phyloP scores from a whole-genome alignment of 441 rosid genomes.

The Pelargonium citronellum region DNA sequence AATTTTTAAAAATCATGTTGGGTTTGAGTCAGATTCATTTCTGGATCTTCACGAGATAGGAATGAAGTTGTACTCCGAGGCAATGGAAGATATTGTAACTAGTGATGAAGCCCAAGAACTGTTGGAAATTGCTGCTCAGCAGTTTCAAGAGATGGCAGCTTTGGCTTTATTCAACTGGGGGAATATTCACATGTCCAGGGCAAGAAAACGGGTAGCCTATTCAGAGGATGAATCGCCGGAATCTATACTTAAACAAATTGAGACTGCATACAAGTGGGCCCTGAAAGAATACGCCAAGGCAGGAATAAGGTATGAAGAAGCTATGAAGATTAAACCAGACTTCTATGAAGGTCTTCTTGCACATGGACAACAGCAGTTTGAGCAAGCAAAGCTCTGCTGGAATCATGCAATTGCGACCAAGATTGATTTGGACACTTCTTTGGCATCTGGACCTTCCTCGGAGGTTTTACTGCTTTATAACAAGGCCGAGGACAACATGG shows the following conservation, averaged over 20 bases:
- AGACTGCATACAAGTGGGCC: slow-evolving; percentile 66
- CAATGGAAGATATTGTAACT: slow-evolving; percentile 84
- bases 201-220: slow-evolving; percentile 63
- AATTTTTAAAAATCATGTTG: slow-evolving; percentile 83
- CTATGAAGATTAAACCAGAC: slow-evolving; percentile 75
- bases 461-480: slow-evolving; percentile 77
- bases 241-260: slow-evolving; percentile 45
- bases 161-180: slow-evolving; percentile 95
- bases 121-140: slow-evolving; percentile 71
- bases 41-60: slow-evolving; percentile 92
- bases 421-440: slow-evolving; percentile 43
- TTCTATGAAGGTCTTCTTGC: slow-evolving; percentile 86
- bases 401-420: slow-evolving; percentile 66
- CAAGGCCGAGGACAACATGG: slow-evolving; percentile 88
- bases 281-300: slow-evolving; percentile 59
- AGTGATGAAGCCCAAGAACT: slow-evolving; percentile 82
- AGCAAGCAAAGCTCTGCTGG: slow-evolving; percentile 92
- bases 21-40: slow-evolving; percentile 86
- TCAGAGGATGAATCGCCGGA: slow-evolving; percentile 68
- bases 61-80: slow-evolving; percentile 85
- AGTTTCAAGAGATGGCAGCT: slow-evolving; percentile 98
- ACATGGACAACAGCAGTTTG: slow-evolving; percentile 83
- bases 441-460: slow-evolving; percentile 38
- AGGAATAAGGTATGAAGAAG: slow-evolving; percentile 60
- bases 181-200: slow-evolving; percentile 86